phyloP scores from a whole-genome alignment of 1,139 yeast genomes.

The Suhomyces yuchorum region DNA sequence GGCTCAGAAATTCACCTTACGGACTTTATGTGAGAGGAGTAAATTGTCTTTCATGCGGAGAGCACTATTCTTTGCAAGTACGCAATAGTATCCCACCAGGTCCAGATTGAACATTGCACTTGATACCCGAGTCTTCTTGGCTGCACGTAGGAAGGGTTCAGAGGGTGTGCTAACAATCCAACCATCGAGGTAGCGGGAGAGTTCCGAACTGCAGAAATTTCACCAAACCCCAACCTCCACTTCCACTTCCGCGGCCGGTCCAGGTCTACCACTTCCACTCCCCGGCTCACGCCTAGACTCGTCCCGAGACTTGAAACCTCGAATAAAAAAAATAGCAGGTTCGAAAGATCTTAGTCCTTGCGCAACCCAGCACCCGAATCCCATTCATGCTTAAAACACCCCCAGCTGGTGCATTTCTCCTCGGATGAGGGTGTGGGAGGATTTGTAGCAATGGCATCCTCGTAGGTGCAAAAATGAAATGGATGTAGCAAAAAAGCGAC shows the following conservation, averaged over 20 bases:
- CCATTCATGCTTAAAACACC: not conserved
- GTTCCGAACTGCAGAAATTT: too few species aligned
- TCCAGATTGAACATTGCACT: not conserved
- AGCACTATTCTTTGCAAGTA: too few species aligned
- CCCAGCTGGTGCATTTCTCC: not conserved
- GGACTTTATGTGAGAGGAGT: not conserved
- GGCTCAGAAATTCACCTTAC: not conserved
- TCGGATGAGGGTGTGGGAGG: not conserved
- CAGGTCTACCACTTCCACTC: too few species aligned
- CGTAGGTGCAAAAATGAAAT: too few species aligned
- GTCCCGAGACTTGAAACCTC: not conserved
- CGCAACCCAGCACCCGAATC: not conserved
- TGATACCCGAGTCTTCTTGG: too few species aligned
- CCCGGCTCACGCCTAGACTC: too few species aligned
- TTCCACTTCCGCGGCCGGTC: too few species aligned
- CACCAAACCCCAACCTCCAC: too few species aligned
- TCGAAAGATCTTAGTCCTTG: not conserved
- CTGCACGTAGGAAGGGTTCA: too few species aligned
- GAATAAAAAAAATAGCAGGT: not conserved
- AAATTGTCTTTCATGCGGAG: not conserved
- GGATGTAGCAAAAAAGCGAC: constrained; percentile 24
- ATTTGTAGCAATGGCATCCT: not conserved
- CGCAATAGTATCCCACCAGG: too few species aligned
- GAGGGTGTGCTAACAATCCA: too few species aligned
- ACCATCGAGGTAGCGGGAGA: too few species aligned